A percentile compares a stretch with the other conserved stretches of the same genome.
Conservation (phyloP, 2,329 filamentous ascomycete species). For the Trichoderma endophyticum region DNA sequence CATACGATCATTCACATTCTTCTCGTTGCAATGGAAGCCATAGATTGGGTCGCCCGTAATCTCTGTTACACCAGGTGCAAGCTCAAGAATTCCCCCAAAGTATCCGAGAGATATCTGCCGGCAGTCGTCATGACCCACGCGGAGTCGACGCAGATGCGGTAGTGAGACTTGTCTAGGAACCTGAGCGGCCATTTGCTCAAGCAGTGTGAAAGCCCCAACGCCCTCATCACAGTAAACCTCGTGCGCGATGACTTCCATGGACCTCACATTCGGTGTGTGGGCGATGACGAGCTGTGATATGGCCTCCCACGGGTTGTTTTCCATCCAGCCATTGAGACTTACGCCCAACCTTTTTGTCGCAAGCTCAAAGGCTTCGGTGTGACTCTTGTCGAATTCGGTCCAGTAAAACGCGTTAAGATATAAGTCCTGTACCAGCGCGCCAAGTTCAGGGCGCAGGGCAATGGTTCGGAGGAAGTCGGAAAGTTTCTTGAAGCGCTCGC, state of each 20-base stretch:
- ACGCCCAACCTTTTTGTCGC: neutral
- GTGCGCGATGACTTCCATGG: neutral
- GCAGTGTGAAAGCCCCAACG: neutral
- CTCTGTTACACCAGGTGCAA: neutral
- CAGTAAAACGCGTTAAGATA: neutral
- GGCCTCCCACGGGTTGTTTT: neutral
- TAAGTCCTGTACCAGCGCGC: neutral
- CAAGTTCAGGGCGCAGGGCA: neutral
- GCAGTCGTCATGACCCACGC: neutral
- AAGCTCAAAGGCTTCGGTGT: neutral
- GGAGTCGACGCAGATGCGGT: neutral
- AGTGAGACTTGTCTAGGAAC: neutral
- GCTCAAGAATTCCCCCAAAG: conserved; percentile 1
- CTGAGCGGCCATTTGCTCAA: neutral
- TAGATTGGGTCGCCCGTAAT: neutral
- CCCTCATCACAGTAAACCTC: neutral
- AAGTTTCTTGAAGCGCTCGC: neutral
- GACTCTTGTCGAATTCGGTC: neutral
- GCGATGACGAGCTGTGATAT: neutral
- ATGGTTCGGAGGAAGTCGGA: neutral
- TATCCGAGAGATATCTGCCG: neutral
- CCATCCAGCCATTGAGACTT: neutral
- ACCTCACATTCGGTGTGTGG: neutral
- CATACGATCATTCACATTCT: neutral
- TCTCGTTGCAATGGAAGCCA: neutral